Evolutionary conservation across 495 filamentous ascomycete genomes (phyloP).

Genomic region (Parachaetomium inaequale): DNA sequence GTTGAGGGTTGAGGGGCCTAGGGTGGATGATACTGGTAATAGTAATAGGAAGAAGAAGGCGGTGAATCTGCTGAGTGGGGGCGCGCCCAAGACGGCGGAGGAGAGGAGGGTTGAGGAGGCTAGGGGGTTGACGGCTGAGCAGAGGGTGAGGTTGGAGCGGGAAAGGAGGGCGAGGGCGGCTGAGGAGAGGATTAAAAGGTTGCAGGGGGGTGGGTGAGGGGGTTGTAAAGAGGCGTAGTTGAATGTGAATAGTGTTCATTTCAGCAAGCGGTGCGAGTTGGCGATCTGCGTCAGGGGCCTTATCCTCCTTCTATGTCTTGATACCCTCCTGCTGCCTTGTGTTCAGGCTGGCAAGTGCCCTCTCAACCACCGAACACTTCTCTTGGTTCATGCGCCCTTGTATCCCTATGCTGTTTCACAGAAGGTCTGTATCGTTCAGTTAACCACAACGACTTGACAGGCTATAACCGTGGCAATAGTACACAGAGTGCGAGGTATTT

Average conservation of each 20-base stretch:
- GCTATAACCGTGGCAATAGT: no score
- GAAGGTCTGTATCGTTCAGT: no score
- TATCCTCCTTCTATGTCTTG: no score
- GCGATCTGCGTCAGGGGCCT: neutral
- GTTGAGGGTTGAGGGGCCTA: slow-evolving; percentile 50
- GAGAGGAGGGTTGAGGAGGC: slow-evolving; percentile 79
- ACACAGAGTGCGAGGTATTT: no score
- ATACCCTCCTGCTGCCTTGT: no score
- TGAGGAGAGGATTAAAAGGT: slow-evolving; percentile 73
- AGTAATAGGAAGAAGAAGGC: slow-evolving; percentile 27
- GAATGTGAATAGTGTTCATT: neutral
- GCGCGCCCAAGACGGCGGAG: slow-evolving; percentile 61
- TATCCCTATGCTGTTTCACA: no score
- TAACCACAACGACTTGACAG: no score
- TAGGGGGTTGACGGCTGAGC: slow-evolving; percentile 79
- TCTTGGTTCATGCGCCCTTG: no score
- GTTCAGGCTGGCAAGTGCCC: no score
- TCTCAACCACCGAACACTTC: no score
- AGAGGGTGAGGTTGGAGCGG: slow-evolving; percentile 73
- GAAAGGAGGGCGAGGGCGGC: slow-evolving; percentile 79
- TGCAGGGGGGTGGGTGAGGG: slow-evolving; percentile 38
- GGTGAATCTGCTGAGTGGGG: slow-evolving; percentile 43
- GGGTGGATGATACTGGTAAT: slow-evolving; percentile 31
- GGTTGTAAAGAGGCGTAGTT: neutral
- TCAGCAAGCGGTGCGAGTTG: neutral